Conservation (phyloP, 2,329 filamentous ascomycete species). For the Didymella exigua region DNA sequence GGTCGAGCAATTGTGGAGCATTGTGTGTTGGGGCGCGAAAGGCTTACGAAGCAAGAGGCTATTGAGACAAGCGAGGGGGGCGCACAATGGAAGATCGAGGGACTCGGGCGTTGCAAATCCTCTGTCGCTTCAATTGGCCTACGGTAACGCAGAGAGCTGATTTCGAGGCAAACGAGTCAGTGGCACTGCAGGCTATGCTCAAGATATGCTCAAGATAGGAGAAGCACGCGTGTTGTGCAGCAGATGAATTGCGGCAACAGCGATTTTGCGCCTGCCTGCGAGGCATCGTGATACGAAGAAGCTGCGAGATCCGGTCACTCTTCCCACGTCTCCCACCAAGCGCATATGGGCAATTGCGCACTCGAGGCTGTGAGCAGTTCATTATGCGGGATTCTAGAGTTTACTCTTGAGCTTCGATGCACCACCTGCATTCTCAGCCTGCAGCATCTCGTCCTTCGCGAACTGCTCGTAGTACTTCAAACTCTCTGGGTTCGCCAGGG, state of each 20-base stretch:
- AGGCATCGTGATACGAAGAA: not conserved
- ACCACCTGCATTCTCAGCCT: slow-evolving; percentile 22
- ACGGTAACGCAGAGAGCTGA: not conserved
- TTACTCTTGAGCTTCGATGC: slow-evolving; percentile 28
- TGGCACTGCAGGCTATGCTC: not conserved
- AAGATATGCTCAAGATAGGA: too few relatives aligned
- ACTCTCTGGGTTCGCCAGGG: slow-evolving; percentile 75
- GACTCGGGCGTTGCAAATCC: not conserved
- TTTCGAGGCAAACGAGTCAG: not conserved
- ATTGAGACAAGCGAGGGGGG: not conserved
- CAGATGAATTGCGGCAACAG: not conserved
- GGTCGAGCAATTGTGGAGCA: not conserved
- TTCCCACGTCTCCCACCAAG: not conserved
- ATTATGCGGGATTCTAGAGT: slow-evolving; percentile 17
- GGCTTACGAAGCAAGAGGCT: not conserved
- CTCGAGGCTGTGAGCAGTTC: not conserved
- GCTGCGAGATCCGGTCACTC: not conserved
- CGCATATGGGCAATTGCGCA: not conserved
- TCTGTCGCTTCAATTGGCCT: not conserved
- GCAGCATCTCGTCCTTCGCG: slow-evolving; percentile 67
- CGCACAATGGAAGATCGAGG: not conserved
- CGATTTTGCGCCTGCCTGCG: not conserved
- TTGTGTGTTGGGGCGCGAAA: not conserved
- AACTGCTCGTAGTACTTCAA: slow-evolving; percentile 82
- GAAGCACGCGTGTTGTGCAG: not conserved